A percentile compares a stretch with the other conserved stretches of the same genome.
Conservation (phyloP, 768 basidiomycete species). For the Suillus lakei region DNA sequence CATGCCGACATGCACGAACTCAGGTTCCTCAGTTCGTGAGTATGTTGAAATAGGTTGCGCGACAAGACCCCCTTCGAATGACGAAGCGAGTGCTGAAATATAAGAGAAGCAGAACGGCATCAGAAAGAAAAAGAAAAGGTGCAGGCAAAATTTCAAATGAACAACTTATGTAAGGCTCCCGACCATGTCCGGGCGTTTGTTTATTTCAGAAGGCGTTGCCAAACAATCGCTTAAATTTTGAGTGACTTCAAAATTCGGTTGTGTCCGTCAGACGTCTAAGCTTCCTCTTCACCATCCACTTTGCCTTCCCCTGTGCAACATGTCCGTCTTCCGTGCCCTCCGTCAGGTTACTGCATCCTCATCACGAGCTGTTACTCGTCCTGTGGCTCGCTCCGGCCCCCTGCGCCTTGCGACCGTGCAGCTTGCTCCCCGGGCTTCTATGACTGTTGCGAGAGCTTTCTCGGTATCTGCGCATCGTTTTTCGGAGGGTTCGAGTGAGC, state of each 20-base stretch:
- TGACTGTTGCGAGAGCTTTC: slow-evolving; percentile 43
- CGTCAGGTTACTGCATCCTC: slow-evolving; percentile 57
- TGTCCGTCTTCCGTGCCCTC: slow-evolving; percentile 69
- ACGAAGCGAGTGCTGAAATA: not conserved
- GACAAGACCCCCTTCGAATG: not conserved
- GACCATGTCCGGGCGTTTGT: slow-evolving; percentile 22
- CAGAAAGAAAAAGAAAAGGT: not conserved
- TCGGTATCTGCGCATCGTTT: slow-evolving; percentile 42
- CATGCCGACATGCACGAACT: not conserved
- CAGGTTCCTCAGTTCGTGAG: not conserved
- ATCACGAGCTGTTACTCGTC: slow-evolving; percentile 39
- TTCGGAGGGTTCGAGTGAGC: slow-evolving; percentile 51
- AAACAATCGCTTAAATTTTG: slow-evolving; percentile 38
- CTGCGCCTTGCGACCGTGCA: slow-evolving; percentile 17
- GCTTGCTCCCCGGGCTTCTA: slow-evolving; percentile 19
- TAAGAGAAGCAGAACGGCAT: not conserved
- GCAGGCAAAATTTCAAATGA: not conserved
- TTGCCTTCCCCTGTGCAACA: slow-evolving; percentile 28
- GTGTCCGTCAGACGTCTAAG: not conserved
- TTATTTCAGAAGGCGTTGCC: slow-evolving; percentile 37
- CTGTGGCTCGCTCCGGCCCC: slow-evolving; percentile 27
- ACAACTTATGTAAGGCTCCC: slow-evolving; percentile 18
- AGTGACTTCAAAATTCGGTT: slow-evolving; percentile 1
- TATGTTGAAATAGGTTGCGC: not conserved
- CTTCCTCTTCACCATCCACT: slow-evolving; percentile 6